phyloP scores from a whole-genome alignment of 2,329 filamentous ascomycete genomes.

The Phaeosphaeria sp. region DNA sequence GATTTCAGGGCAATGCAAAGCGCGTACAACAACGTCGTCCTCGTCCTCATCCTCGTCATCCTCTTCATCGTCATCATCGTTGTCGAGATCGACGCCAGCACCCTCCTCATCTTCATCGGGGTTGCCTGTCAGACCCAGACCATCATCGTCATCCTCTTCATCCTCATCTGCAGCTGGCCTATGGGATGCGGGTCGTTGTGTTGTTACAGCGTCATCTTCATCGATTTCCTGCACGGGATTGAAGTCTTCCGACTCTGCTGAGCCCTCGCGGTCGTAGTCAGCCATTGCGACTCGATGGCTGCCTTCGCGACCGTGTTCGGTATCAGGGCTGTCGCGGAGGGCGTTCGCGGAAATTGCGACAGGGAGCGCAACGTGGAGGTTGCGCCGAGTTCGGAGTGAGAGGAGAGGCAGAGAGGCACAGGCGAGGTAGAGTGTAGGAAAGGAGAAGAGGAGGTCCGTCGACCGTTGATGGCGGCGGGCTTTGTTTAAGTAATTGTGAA shows the following conservation, averaged over 20 bases:
- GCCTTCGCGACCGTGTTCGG: constrained; percentile 11
- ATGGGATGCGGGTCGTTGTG: constrained; percentile 24
- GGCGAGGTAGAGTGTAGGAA: neutral
- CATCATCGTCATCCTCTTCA: constrained; percentile 46
- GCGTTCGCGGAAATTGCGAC: constrained; percentile 7
- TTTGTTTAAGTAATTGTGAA: constrained; percentile 26
- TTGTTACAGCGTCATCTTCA: constrained; percentile 56
- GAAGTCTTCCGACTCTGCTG: constrained; percentile 69
- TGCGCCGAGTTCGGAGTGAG: neutral
- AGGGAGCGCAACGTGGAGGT: constrained; percentile 1
- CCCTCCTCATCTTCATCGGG: constrained; percentile 59
- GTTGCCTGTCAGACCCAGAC: constrained; percentile 41
- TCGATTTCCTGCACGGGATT: constrained; percentile 80
- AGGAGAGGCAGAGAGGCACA: neutral
- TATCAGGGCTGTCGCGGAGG: constrained; percentile 12
- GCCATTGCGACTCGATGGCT: constrained; percentile 29
- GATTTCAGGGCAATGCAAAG: constrained; percentile 7
- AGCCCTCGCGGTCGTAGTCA: constrained; percentile 36
- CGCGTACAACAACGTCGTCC: constrained; percentile 47
- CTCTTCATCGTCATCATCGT: constrained; percentile 66
- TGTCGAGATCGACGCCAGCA: constrained; percentile 58
- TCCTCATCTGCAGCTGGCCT: constrained; percentile 43
- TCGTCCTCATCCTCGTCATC: constrained; percentile 71
- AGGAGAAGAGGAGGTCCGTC: constrained; percentile 7
- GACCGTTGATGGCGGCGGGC: constrained; percentile 19